Conservation (phyloP, 768 basidiomycete species). For the Lentinula guzmanii region DNA sequence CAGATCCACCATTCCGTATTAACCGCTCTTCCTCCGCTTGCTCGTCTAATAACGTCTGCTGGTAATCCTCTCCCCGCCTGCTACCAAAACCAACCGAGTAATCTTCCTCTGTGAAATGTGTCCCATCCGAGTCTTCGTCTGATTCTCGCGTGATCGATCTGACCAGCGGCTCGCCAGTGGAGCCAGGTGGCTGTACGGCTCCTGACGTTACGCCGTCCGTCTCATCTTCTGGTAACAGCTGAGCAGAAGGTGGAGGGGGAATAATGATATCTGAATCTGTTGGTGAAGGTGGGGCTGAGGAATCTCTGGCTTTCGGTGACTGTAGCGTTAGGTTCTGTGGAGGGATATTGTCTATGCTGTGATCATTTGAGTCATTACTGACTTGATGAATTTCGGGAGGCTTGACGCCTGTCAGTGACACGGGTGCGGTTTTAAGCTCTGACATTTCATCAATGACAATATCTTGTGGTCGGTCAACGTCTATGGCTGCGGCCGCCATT, state of each 20-base stretch:
- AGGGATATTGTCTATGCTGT: neutral
- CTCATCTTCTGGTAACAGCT: constrained; percentile 56
- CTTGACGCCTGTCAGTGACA: constrained; percentile 2
- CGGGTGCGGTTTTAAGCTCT: neutral
- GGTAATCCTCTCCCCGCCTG: constrained; percentile 31
- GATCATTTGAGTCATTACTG: neutral
- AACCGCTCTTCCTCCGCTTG: constrained; percentile 91
- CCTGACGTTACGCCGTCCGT: constrained; percentile 86
- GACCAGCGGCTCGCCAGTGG: constrained; percentile 31
- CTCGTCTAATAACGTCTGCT: constrained; percentile 35
- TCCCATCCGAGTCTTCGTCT: constrained; percentile 33
- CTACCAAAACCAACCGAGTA: neutral
- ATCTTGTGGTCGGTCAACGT: neutral
- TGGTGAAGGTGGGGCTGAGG: constrained; percentile 3
- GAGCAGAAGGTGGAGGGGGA: constrained; percentile 26
- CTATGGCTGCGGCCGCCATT: neutral
- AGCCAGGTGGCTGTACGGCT: constrained; percentile 87
- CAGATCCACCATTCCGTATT: constrained; percentile 87
- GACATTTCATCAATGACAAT: neutral
- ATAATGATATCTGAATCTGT: constrained; percentile 14
- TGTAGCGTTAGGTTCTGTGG: constrained; percentile 3
- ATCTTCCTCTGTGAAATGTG: constrained; percentile 67
- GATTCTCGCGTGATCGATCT: constrained; percentile 35
- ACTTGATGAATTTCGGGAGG: neutral
- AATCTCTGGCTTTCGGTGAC: neutral